Percentiles rank a stretch among this genome's conserved stretches.
phyloP scores from a whole-genome alignment of 768 basidiomycete species.

The Leccinum aurantiacum region DNA sequence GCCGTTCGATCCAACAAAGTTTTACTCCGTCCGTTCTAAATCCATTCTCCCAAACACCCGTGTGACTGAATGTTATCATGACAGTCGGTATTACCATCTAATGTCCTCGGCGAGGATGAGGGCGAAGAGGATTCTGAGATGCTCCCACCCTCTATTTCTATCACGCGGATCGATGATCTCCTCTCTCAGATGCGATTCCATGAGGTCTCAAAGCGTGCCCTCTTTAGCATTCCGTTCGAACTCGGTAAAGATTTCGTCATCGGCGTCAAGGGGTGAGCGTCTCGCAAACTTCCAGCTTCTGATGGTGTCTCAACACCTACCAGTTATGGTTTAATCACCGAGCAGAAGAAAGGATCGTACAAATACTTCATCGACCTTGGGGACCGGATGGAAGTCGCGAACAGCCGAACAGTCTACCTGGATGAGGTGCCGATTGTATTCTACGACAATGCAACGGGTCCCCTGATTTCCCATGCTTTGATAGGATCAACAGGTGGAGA shows the following conservation, averaged over 20 bases:
- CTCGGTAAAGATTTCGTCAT: slow-evolving; percentile 74
- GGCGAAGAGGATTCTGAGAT: slow-evolving; percentile 52
- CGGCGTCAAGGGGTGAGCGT: slow-evolving; percentile 75
- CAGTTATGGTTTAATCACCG: slow-evolving; percentile 86
- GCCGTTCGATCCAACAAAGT: slow-evolving; percentile 69
- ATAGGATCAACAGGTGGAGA: slow-evolving; percentile 31
- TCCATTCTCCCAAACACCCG: not conserved
- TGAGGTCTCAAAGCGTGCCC: slow-evolving; percentile 79
- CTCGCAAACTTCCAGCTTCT: not conserved
- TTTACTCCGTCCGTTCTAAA: slow-evolving; percentile 65
- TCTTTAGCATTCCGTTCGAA: slow-evolving; percentile 79
- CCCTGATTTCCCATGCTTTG: slow-evolving; percentile 9
- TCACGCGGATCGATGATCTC: slow-evolving; percentile 75
- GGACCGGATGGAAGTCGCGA: slow-evolving; percentile 74
- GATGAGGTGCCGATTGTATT: slow-evolving; percentile 52
- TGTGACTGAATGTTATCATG: slow-evolving; percentile 7
- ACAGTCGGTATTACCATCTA: slow-evolving; percentile 61
- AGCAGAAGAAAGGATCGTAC: slow-evolving; percentile 81
- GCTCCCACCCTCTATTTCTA: slow-evolving; percentile 70
- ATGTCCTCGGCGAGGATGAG: slow-evolving; percentile 43
- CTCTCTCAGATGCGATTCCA: slow-evolving; percentile 78
- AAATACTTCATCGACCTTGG: slow-evolving; percentile 82
- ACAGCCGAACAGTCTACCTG: slow-evolving; percentile 66
- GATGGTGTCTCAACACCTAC: slow-evolving; percentile 6
- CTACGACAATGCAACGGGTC: not conserved